phyloP scores from a whole-genome alignment of 2,329 filamentous ascomycete species.

The Fusarium virguliforme region DNA sequence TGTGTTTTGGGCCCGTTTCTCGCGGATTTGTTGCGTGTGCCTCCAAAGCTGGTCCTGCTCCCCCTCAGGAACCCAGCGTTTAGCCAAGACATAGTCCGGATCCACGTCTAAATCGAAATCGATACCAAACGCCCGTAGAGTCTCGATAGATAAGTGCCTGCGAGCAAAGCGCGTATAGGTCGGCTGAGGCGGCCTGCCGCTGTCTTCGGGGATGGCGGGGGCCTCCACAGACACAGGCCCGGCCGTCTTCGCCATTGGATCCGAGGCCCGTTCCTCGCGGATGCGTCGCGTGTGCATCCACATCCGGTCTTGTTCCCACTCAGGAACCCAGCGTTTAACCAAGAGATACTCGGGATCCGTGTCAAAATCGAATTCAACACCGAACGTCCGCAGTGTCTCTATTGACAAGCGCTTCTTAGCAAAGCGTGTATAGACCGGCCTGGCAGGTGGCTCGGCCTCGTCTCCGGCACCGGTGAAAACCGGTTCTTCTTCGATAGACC shows the following conservation, averaged over 20 bases:
- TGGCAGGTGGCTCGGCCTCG: background rate
- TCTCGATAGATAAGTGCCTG: too few species aligned
- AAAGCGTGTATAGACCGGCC: background rate
- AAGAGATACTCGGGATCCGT: background rate
- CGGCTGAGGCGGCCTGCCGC: too few species aligned
- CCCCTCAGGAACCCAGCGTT: too few species aligned
- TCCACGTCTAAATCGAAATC: too few species aligned
- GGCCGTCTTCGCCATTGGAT: background rate
- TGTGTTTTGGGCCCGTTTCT: too few species aligned
- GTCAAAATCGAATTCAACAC: background rate
- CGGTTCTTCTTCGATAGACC: too few species aligned
- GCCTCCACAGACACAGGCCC: background rate
- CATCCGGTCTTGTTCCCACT: background rate
- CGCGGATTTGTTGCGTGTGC: too few species aligned
- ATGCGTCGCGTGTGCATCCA: background rate
- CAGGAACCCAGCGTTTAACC: background rate
- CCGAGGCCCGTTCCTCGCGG: background rate
- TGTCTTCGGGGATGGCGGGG: background rate
- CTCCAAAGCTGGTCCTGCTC: too few species aligned
- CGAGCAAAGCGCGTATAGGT: too few species aligned
- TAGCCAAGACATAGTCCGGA: too few species aligned
- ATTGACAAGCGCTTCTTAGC: background rate
- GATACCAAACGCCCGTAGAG: too few species aligned
- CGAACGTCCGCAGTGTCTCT: background rate
- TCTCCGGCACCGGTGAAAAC: too few species aligned